phyloP scores from a whole-genome alignment of 2,329 filamentous ascomycete species.

The Xylariaceae sp. region DNA sequence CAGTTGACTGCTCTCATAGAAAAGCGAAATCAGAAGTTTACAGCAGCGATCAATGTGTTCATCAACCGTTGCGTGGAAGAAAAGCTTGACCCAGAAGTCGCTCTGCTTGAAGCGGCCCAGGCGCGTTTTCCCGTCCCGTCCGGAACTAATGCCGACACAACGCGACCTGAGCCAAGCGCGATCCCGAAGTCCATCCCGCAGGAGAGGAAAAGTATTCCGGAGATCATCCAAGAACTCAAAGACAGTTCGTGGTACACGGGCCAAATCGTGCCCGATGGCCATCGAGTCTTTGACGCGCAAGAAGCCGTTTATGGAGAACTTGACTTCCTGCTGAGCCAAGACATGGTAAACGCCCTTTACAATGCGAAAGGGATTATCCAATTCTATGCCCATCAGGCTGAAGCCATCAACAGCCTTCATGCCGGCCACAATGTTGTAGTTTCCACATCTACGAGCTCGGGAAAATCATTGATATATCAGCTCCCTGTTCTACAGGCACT shows the following conservation, averaged over 20 bases:
- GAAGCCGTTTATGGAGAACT: constrained; percentile 76
- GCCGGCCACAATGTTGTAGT: constrained; percentile 84
- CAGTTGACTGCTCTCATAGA: constrained; percentile 87
- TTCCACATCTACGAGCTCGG: constrained; percentile 90
- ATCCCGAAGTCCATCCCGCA: constrained; percentile 70
- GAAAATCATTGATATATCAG: constrained; percentile 97
- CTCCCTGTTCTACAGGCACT: constrained; percentile 84
- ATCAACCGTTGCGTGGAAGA: constrained; percentile 66
- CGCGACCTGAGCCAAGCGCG: constrained; percentile 34
- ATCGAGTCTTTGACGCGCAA: constrained; percentile 84
- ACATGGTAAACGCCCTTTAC: constrained; percentile 91
- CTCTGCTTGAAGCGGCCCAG: constrained; percentile 54
- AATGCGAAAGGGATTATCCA: constrained; percentile 82
- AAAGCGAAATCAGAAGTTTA: constrained; percentile 81
- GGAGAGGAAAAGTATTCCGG: constrained; percentile 72
- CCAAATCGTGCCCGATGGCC: constrained; percentile 89
- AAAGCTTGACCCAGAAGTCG: constrained; percentile 60
- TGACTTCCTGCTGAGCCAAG: constrained; percentile 79
- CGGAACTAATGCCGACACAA: constrained; percentile 33
- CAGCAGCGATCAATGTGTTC: constrained; percentile 69
- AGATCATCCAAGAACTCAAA: constrained; percentile 82
- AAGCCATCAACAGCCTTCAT: constrained; percentile 84
- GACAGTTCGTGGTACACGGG: constrained; percentile 80
- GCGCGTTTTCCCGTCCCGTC: constrained; percentile 58
- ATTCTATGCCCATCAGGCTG: constrained; percentile 86